Percentiles rank a stretch among this genome's conserved stretches.
Evolutionary conservation across 768 basidiomycete genomes (phyloP).

Genomic region (Tylopilus sp.): DNA sequence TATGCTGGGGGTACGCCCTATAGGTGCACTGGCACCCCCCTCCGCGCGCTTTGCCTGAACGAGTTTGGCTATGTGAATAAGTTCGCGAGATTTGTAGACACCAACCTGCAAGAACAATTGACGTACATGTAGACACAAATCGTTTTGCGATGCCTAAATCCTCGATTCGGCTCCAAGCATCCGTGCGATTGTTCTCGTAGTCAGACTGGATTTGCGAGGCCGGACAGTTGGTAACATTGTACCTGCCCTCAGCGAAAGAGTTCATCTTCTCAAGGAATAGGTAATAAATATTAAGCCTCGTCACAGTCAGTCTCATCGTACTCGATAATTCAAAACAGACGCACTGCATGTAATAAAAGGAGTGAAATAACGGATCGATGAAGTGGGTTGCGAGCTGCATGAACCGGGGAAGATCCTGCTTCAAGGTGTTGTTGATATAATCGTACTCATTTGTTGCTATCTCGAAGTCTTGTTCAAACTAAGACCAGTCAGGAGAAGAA

Average conservation of each 20-base stretch:
- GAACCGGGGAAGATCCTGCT: conserved; percentile 92
- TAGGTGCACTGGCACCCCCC: conserved; percentile 33
- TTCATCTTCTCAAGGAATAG: conserved; percentile 92
- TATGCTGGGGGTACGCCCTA: conserved; percentile 28
- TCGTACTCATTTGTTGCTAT: conserved; percentile 90
- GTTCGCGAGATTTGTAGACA: conserved; percentile 7
- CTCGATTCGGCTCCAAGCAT: conserved; percentile 77
- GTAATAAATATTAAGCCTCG: conserved; percentile 90
- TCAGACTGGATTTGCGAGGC: conserved; percentile 69
- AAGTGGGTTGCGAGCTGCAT: conserved; percentile 83
- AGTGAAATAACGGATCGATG: conserved; percentile 96
- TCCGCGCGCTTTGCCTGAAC: conserved; percentile 53
- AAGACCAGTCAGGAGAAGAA: neutral
- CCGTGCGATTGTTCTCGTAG: conserved; percentile 80
- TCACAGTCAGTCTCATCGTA: neutral
- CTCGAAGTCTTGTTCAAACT: conserved; percentile 97
- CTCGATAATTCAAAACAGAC: conserved; percentile 34
- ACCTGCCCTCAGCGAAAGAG: conserved; percentile 77
- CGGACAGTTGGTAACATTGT: conserved; percentile 61
- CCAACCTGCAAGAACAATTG: neutral
- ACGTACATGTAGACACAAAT: conserved; percentile 80
- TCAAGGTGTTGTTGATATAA: conserved; percentile 85
- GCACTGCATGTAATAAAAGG: conserved; percentile 99
- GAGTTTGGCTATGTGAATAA: conserved; percentile 50
- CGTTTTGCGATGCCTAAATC: conserved; percentile 79